Percentiles rank a stretch among this genome's conserved stretches.
phyloP scores from a whole-genome alignment of 75 land plant genomes.

The Pinus albicaulis region DNA sequence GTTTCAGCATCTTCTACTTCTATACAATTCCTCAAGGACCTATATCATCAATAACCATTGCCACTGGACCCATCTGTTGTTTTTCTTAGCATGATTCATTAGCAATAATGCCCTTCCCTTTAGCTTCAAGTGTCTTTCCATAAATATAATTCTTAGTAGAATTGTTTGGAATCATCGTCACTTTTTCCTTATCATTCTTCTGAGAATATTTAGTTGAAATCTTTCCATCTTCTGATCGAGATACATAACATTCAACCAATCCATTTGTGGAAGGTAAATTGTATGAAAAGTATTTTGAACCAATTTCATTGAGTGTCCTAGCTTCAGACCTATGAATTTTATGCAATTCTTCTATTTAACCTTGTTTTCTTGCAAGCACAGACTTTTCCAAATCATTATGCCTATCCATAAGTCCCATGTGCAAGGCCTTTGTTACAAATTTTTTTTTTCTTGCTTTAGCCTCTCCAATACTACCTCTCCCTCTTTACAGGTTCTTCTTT shows the following conservation, averaged over 20 bases:
- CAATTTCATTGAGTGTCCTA: background rate
- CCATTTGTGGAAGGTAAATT: background rate
- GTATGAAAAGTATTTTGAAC: background rate
- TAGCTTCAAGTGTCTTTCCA: background rate
- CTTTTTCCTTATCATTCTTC: background rate
- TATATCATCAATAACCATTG: background rate
- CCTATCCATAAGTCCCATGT: background rate
- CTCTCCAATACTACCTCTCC: background rate
- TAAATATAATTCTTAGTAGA: background rate
- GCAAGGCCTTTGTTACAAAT: slow-evolving; percentile 1
- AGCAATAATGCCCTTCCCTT: background rate
- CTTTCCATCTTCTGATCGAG: background rate
- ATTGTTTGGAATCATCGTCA: background rate
- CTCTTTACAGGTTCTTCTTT: background rate
- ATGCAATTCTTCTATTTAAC: background rate
- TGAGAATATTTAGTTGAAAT: background rate
- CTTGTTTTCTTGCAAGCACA: background rate
- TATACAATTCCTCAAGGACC: background rate
- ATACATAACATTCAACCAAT: background rate
- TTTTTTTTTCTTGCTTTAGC: background rate
- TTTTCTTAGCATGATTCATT: background rate
- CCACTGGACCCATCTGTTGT: background rate
- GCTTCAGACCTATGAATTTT: background rate
- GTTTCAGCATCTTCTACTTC: background rate
- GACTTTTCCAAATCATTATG: background rate